These are phyloP conservation scores for Zygotorulaspora sp. DNA, from an alignment of 805 yeast genomes.

Conservation along the genomic window DNA sequence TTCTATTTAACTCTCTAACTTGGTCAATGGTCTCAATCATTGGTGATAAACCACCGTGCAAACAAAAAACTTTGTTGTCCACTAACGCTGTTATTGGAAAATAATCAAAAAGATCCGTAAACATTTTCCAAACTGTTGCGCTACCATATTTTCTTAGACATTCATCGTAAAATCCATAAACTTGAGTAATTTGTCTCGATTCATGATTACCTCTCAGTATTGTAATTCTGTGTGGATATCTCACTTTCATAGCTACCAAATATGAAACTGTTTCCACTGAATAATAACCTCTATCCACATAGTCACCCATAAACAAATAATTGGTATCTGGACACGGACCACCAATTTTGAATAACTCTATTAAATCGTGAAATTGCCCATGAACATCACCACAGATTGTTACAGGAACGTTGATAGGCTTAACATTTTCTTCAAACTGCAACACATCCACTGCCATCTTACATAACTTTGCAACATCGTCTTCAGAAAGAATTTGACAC, in stretches of 20 bases:
- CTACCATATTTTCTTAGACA: constrained; percentile 89
- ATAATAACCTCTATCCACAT: constrained; percentile 77
- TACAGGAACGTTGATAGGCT: constrained; percentile 92
- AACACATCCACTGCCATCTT: constrained; percentile 88
- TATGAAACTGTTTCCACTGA: constrained; percentile 90
- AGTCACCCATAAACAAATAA: constrained; percentile 86
- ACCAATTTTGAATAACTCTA: constrained; percentile 89
- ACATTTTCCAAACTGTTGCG: constrained; percentile 89
- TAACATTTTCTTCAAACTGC: constrained; percentile 90
- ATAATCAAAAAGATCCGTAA: constrained; percentile 87
- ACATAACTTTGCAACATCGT: constrained; percentile 73
- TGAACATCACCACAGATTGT: constrained; percentile 97
- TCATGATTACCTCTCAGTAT: constrained; percentile 93
- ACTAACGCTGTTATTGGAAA: constrained; percentile 92
- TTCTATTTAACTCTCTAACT: constrained; percentile 82
- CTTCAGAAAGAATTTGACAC: constrained; percentile 79
- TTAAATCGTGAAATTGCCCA: constrained; percentile 92
- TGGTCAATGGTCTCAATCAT: constrained; percentile 92
- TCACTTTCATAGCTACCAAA: constrained; percentile 84
- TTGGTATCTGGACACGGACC: constrained; percentile 92
- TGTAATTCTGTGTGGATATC: constrained; percentile 88
- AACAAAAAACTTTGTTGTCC: constrained; percentile 83
- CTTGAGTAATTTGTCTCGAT: constrained; percentile 93
- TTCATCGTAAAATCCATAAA: constrained; percentile 93
- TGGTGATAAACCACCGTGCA: constrained; percentile 94